These are phyloP conservation scores for Apiospora kogelbergensis DNA, from an alignment of 2,329 filamentous ascomycete genomes.

Conservation along the genomic window DNA sequence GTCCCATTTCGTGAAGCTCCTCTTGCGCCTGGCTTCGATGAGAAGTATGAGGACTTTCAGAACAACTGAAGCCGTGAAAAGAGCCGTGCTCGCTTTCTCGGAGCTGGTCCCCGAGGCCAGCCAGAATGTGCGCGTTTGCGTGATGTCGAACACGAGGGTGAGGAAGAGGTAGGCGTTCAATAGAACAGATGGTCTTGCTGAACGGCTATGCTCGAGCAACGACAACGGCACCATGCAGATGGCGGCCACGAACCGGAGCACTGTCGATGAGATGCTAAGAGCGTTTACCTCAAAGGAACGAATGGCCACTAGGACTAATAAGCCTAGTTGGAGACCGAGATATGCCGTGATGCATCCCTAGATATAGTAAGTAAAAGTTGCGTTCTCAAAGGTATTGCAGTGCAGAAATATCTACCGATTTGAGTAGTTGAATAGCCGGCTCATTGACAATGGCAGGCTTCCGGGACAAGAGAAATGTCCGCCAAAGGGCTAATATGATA, in stretches of 20 bases:
- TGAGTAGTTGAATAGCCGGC: constrained; percentile 31
- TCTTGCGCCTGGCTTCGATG: constrained; percentile 23
- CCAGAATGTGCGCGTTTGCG: constrained; percentile 36
- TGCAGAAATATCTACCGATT: constrained; percentile 27
- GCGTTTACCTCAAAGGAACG: constrained; percentile 9
- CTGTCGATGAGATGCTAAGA: constrained; percentile 11
- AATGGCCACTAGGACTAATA: constrained; percentile 13
- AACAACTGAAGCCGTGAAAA: constrained; percentile 19
- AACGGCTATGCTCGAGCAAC: constrained; percentile 17
- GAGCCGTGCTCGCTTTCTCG: constrained; percentile 14
- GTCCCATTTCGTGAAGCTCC: constrained; percentile 16
- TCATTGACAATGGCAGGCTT: constrained; percentile 36
- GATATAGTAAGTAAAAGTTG: background rate
- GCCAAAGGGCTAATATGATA: constrained; percentile 32
- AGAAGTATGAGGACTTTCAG: constrained; percentile 22
- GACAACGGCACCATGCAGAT: constrained; percentile 17
- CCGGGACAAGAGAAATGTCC: constrained; percentile 32
- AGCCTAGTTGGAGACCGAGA: constrained; percentile 12
- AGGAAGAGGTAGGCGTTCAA: constrained; percentile 41
- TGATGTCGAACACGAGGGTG: constrained; percentile 43
- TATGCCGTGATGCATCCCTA: constrained; percentile 18
- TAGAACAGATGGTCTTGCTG: constrained; percentile 41
- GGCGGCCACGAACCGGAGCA: constrained; percentile 12
- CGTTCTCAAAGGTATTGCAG: background rate
- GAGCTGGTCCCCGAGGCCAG: constrained; percentile 15